Percentiles rank a stretch among this genome's conserved stretches.
Conservation (phyloP, 2,329 filamentous ascomycete species). For the Colletotrichum australisinense region DNA sequence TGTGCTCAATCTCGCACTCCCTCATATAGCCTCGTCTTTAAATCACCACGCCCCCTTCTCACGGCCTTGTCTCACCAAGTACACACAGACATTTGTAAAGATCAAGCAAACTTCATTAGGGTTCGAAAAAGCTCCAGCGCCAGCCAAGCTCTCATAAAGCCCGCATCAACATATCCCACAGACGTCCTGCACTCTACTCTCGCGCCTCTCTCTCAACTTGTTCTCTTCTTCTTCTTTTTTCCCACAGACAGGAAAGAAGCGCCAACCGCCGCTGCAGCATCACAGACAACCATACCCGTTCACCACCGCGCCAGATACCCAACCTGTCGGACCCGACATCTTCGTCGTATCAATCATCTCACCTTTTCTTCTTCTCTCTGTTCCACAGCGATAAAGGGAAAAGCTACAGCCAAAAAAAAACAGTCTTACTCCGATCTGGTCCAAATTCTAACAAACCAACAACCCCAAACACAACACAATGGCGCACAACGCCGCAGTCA, state of each 20-base stretch:
- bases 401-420: background rate
- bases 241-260: slow-evolving; percentile 15
- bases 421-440: background rate
- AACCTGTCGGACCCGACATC: slow-evolving; percentile 10
- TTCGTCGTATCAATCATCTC: slow-evolving; percentile 15
- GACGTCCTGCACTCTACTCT: slow-evolving; percentile 20
- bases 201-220: background rate
- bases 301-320: background rate
- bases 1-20: background rate
- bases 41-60: slow-evolving; percentile 9
- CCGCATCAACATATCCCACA: slow-evolving; percentile 29
- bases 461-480: background rate
- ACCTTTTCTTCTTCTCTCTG: background rate
- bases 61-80: slow-evolving; percentile 24
- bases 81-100: slow-evolving; percentile 28
- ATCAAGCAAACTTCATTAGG: background rate
- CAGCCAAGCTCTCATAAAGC: slow-evolving; percentile 28
- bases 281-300: slow-evolving; percentile 14
- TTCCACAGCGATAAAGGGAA: background rate
- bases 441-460: background rate
- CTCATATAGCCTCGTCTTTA: slow-evolving; percentile 10
- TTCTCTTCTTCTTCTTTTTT: background rate
- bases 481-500: slow-evolving; percentile 48
- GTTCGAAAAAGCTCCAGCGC: background rate
- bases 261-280: slow-evolving; percentile 21